Percentiles rank a stretch among this genome's conserved stretches.
Conservation (phyloP, 257 asterid species). For the Jacaranda copaia region DNA sequence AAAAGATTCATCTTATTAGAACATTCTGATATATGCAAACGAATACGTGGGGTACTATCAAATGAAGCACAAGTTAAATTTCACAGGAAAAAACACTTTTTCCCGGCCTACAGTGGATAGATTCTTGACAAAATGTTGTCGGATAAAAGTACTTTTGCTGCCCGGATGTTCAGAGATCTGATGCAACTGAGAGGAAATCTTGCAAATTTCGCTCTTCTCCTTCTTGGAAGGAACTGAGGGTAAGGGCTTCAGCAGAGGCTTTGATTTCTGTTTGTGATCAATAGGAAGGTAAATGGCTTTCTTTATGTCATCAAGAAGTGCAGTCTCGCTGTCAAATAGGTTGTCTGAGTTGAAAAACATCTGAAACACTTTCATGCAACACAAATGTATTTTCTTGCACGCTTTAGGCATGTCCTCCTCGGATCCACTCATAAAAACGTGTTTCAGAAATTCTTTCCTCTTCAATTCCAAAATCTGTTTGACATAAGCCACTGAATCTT, state of each 20-base stretch:
- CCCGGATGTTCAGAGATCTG: not conserved
- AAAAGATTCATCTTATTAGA: not conserved
- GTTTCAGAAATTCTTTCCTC: conserved; percentile 52
- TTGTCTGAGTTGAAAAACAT: conserved; percentile 66
- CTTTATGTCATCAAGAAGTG: conserved; percentile 51
- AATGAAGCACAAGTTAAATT: conserved; percentile 14
- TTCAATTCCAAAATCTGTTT: conserved; percentile 36
- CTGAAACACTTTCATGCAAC: conserved; percentile 55
- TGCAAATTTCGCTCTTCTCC: not conserved
- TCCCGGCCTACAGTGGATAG: not conserved
- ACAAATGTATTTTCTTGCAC: conserved; percentile 53
- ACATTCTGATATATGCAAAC: not conserved
- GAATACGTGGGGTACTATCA: not conserved
- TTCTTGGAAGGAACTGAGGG: not conserved
- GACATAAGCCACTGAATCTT: conserved; percentile 52
- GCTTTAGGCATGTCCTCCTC: conserved; percentile 40
- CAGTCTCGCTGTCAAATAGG: conserved; percentile 51
- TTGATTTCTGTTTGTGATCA: conserved; percentile 7
- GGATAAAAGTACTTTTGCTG: not conserved
- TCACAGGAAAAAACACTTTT: not conserved
- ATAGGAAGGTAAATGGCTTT: conserved; percentile 62
- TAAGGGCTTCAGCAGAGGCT: conserved; percentile 26
- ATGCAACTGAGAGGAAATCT: conserved; percentile 13
- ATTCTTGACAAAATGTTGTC: not conserved
- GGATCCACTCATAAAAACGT: conserved; percentile 36